Conservation (phyloP, 1,284 basidiomycete genomes). For the Cutaneotrichosporon cutaneum region DNA sequence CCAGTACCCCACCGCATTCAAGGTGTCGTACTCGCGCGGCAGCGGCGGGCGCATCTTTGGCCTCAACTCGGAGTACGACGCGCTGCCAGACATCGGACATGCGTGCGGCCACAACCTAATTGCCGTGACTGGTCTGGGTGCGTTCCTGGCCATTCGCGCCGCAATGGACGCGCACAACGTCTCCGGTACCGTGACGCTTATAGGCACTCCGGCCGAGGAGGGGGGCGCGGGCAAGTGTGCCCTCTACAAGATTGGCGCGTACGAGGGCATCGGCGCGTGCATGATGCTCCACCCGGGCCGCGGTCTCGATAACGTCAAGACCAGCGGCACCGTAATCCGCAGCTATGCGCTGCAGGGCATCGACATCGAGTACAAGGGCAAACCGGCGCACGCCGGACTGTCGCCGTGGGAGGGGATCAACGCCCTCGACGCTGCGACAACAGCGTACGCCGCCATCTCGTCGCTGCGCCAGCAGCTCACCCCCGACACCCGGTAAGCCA, state of each 20-base stretch:
- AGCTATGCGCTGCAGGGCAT: slow-evolving; percentile 32
- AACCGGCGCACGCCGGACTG: slow-evolving; percentile 69
- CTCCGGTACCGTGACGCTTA: slow-evolving; percentile 68
- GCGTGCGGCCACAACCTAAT: slow-evolving; percentile 62
- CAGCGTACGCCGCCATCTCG: slow-evolving; percentile 71
- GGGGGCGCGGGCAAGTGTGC: background rate
- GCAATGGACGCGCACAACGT: slow-evolving; percentile 56
- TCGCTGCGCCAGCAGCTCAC: slow-evolving; percentile 66
- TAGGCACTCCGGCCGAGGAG: slow-evolving; percentile 73
- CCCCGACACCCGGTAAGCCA: slow-evolving; percentile 29
- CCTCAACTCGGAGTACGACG: slow-evolving; percentile 35
- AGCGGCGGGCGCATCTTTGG: slow-evolving; percentile 29
- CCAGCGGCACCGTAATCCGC: slow-evolving; percentile 56
- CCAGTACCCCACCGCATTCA: slow-evolving; percentile 54
- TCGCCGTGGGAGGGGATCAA: slow-evolving; percentile 66
- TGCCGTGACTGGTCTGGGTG: slow-evolving; percentile 46
- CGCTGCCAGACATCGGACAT: slow-evolving; percentile 23
- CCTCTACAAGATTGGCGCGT: slow-evolving; percentile 58
- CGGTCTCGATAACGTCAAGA: slow-evolving; percentile 39
- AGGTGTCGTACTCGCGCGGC: slow-evolving; percentile 25
- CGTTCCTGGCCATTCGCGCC: slow-evolving; percentile 39
- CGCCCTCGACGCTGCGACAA: slow-evolving; percentile 76
- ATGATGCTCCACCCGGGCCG: slow-evolving; percentile 41
- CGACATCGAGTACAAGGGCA: slow-evolving; percentile 35
- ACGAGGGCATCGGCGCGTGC: slow-evolving; percentile 31